A percentile compares a stretch with the other conserved stretches of the same genome.
phyloP scores from a whole-genome alignment of 345 rosid species.

The Raphanus raphanistrum region DNA sequence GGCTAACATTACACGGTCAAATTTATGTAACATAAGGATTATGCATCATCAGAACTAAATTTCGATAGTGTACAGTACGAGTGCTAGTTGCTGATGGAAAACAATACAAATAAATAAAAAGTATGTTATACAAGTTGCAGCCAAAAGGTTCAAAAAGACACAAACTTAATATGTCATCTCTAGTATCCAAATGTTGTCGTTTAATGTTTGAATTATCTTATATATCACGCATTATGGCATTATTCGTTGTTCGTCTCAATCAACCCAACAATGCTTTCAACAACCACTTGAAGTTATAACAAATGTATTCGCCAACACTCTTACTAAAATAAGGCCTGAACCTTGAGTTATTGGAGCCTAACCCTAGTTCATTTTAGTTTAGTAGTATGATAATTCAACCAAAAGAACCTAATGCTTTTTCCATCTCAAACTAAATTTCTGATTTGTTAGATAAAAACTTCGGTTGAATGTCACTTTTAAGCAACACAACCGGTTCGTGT shows the following conservation, averaged over 20 bases:
- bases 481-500: too few species aligned
- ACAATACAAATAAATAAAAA: neutral
- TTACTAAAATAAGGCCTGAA: neutral
- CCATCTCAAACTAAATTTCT: too few species aligned
- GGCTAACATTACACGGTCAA: neutral
- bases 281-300: neutral
- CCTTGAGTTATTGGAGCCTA: neutral
- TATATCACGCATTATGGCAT: neutral
- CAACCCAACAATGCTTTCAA: neutral
- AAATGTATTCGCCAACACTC: neutral
- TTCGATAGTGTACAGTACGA: neutral
- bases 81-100: neutral
- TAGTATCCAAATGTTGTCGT: slow-evolving; percentile 15
- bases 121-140: slow-evolving; percentile 31
- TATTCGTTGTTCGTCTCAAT: neutral
- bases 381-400: neutral
- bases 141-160: slow-evolving; percentile 25
- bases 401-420: too few species aligned
- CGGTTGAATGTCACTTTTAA: too few species aligned
- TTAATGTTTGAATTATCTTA: slow-evolving; percentile 4
- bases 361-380: too few species aligned
- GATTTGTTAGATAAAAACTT: too few species aligned
- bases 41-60: neutral
- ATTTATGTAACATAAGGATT: neutral
- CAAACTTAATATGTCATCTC: slow-evolving; percentile 22